Evolutionary conservation across 2,329 filamentous ascomycete species (phyloP).

Genomic region (Dactylellina leptospora): DNA sequence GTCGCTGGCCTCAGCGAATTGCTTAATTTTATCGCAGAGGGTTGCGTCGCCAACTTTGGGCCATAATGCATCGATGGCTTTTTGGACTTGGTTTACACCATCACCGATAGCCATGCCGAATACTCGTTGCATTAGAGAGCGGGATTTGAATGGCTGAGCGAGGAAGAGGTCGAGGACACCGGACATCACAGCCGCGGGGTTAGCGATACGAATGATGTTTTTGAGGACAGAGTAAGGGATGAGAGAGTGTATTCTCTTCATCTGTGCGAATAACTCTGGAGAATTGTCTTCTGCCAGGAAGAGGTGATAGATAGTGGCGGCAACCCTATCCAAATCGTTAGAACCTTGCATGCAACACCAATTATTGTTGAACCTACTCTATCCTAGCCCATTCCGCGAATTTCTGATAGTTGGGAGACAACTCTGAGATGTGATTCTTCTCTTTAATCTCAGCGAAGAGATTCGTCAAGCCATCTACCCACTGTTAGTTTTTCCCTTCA

Average conservation of each 20-base stretch:
- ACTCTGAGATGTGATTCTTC: slow-evolving; percentile 84
- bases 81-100: slow-evolving; percentile 85
- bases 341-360: background rate
- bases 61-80: slow-evolving; percentile 80
- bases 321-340: slow-evolving; percentile 66
- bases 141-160: slow-evolving; percentile 89
- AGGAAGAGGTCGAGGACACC: slow-evolving; percentile 92
- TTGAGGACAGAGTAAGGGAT: slow-evolving; percentile 93
- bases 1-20: slow-evolving; percentile 79
- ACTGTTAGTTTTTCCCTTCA: background rate
- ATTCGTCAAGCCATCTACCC: slow-evolving; percentile 80
- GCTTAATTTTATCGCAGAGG: slow-evolving; percentile 81
- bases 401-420: slow-evolving; percentile 95
- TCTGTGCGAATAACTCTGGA: slow-evolving; percentile 91
- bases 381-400: slow-evolving; percentile 98
- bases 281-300: slow-evolving; percentile 99
- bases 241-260: slow-evolving; percentile 91
- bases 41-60: slow-evolving; percentile 81
- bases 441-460: slow-evolving; percentile 92
- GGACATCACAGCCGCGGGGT: slow-evolving; percentile 97
- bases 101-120: slow-evolving; percentile 92
- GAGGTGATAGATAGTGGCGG: slow-evolving; percentile 93
- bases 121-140: slow-evolving; percentile 91
- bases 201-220: slow-evolving; percentile 95
- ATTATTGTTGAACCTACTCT: slow-evolving; percentile 65